These are phyloP conservation scores for Rhododendron mucronatum DNA, from an alignment of 148 eudicot genomes.

Conservation along the genomic window DNA sequence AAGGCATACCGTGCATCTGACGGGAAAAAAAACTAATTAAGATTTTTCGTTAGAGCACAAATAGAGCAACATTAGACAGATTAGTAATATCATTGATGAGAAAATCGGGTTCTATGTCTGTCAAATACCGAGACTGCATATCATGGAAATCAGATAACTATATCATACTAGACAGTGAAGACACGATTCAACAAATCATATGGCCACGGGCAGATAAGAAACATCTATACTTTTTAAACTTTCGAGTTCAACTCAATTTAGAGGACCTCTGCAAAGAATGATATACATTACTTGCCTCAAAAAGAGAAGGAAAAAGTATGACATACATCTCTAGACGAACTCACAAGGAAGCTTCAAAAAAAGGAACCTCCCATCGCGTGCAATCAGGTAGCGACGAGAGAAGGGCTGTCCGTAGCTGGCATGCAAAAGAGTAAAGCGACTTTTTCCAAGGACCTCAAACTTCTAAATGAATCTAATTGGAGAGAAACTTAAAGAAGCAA, in stretches of 20 bases:
- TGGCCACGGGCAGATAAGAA: background rate
- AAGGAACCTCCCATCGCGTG: background rate
- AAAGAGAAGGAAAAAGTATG: background rate
- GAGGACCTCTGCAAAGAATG: background rate
- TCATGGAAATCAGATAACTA: background rate
- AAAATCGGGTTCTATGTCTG: background rate
- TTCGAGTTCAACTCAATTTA: background rate
- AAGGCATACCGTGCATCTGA: constrained; percentile 82
- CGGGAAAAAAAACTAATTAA: background rate
- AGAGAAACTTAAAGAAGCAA: background rate
- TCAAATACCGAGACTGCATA: background rate
- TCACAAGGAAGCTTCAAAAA: background rate
- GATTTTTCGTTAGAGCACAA: background rate
- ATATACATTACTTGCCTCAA: background rate
- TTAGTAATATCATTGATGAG: background rate
- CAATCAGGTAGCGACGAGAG: background rate
- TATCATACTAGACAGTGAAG: background rate
- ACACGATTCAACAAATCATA: background rate
- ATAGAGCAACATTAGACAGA: constrained; percentile 1
- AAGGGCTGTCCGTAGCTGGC: background rate
- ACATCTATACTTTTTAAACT: background rate
- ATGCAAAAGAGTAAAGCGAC: background rate
- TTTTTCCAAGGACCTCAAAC: background rate
- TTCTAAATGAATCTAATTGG: background rate
- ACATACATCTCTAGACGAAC: background rate